A percentile compares a stretch with the other conserved stretches of the same genome.
phyloP scores from a whole-genome alignment of 2,329 filamentous ascomycete species.

The Fusarium sterilihyphosum region DNA sequence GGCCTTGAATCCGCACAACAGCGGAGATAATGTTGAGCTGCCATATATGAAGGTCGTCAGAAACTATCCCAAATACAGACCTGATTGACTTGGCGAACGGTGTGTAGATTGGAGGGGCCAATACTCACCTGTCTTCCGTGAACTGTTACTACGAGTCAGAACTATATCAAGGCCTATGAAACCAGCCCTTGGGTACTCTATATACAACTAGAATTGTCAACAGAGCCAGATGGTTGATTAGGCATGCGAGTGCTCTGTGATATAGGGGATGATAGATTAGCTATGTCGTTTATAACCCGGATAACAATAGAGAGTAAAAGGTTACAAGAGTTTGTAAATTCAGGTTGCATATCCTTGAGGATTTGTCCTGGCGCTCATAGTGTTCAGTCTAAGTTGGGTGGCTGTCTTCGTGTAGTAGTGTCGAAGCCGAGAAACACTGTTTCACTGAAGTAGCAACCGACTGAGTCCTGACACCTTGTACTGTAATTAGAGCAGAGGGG shows the following conservation, averaged over 20 bases:
- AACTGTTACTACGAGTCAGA: not conserved
- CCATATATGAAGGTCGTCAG: not conserved
- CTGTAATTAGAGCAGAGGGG: not conserved
- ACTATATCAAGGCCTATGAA: not conserved
- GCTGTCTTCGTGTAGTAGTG: too few species aligned
- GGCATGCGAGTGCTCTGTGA: not conserved
- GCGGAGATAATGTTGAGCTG: not conserved
- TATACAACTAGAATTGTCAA: not conserved
- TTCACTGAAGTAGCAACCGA: not conserved
- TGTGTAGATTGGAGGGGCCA: not conserved
- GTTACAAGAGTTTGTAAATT: too few species aligned
- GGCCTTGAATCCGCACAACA: constrained; percentile 58
- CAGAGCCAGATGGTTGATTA: not conserved
- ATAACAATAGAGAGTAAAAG: not conserved
- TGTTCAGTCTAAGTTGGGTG: not conserved
- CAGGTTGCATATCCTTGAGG: not conserved
- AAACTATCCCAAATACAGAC: not conserved
- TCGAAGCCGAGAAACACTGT: not conserved
- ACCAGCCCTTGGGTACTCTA: too few species aligned
- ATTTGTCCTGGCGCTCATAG: not conserved
- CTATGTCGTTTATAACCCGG: not conserved
- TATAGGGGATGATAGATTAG: not conserved
- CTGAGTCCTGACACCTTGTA: not conserved
- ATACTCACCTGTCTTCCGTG: not conserved
- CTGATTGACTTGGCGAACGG: not conserved